Base-by-base conservation (phyloP, 164 flowering plant genomes). In the Tetracentron sinense region DNA sequence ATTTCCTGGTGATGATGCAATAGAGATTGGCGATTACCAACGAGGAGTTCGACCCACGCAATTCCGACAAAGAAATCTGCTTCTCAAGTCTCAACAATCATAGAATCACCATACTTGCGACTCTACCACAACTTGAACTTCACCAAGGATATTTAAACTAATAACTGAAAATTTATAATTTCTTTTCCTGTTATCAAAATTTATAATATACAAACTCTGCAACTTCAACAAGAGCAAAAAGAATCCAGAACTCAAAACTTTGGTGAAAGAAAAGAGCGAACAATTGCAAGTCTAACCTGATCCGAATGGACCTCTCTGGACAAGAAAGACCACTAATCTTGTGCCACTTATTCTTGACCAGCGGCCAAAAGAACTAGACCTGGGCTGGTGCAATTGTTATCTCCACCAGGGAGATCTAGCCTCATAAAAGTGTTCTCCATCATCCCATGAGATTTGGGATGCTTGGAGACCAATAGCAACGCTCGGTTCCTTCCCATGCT, bases 371-470 rank as follows among this genome's bases (percentile, higher is more conserved):
- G 5, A 42, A 19, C 44, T 44, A n/a, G 29, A 42, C 22, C 51
- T 42, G 21, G 48, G 20, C 47, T 54, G 42, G 0, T 35, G 3
- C 10, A 19, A 56, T 59, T 48, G 27, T 61, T 60, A 77, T 58
- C 85, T 81, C 97, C 99, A 94, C 99, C 97, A 92, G 20, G 99
- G 97, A 58, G 79, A 67, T 62, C 97, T 76, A 66, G 97, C 96
- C 70, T 81, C 71, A 50, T 84, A 91, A 57, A 73, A 22, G 54
- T 81, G 84, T 42, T 77, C 78, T 7, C 82, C 92, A 50, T 87
- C 82, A 63, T 92, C 90, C 97, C 97, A 95, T 30, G 97, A 91
- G 61, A 95, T 88, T 54, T 90, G 89, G 67, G 84, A 88, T 31
- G 99, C 96, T 77, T 95, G 99, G 66, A 95, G 99, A 73, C 94